These are phyloP conservation scores for Xanthoconium stramineum DNA, from an alignment of 768 basidiomycete species.

Conservation along the genomic window DNA sequence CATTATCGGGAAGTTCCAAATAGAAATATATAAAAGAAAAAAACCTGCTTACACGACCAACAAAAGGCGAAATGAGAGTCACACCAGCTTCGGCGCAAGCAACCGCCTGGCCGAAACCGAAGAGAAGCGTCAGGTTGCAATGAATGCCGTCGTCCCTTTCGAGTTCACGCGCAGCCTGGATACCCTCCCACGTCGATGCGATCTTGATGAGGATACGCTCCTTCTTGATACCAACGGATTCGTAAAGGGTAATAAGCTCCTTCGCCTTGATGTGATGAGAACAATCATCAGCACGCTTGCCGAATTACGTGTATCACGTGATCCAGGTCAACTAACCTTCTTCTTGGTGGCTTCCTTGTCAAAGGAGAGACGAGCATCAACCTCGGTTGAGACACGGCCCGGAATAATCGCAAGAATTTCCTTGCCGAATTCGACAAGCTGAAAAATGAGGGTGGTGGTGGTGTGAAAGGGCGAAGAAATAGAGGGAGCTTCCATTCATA, in stretches of 20 bases:
- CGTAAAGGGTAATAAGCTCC: slow-evolving; percentile 90
- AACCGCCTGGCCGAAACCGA: slow-evolving; percentile 98
- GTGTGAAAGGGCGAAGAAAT: slow-evolving; percentile 11
- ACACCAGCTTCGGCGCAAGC: slow-evolving; percentile 98
- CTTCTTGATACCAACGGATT: slow-evolving; percentile 88
- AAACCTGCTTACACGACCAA: slow-evolving; percentile 74
- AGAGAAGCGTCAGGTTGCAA: slow-evolving; percentile 98
- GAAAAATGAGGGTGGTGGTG: slow-evolving; percentile 18
- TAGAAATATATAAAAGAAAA: slow-evolving; percentile 13
- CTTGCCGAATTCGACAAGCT: slow-evolving; percentile 98
- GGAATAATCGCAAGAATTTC: slow-evolving; percentile 95
- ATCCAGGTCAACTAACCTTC: slow-evolving; percentile 50
- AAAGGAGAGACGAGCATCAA: slow-evolving; percentile 96
- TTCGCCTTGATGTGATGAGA: slow-evolving; percentile 48
- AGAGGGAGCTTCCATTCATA: slow-evolving; percentile 38
- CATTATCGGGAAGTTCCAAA: slow-evolving; percentile 12
- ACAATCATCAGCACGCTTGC: slow-evolving; percentile 9
- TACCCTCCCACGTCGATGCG: slow-evolving; percentile 99
- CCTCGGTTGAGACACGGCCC: slow-evolving; percentile 98
- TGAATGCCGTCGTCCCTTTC: slow-evolving; percentile 92
- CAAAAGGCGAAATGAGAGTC: slow-evolving; percentile 98
- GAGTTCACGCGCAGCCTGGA: slow-evolving; percentile 96
- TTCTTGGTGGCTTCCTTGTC: slow-evolving; percentile 90
- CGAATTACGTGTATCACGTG: slow-evolving; percentile 22
- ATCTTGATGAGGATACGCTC: slow-evolving; percentile 99